Conservation (phyloP, 1,139 yeast genomes). For the Debaryomyces fabryi region DNA sequence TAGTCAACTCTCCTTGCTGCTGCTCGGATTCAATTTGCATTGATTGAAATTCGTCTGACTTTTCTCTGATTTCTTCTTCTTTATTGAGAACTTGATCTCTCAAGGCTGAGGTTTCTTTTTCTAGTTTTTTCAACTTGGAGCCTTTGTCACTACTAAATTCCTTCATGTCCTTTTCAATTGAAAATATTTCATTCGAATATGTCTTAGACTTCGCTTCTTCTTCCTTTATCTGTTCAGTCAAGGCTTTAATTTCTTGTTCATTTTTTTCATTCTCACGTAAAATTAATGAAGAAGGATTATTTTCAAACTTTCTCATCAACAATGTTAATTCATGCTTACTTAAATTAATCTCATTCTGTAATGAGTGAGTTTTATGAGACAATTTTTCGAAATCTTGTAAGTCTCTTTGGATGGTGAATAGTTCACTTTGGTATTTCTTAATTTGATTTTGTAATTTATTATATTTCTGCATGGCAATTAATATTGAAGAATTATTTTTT, state of each 20-base stretch:
- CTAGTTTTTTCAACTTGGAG: constrained; percentile 71
- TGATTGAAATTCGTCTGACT: constrained; percentile 61
- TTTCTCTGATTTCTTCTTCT: constrained; percentile 46
- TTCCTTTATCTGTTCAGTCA: constrained; percentile 41
- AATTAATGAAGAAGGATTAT: constrained; percentile 61
- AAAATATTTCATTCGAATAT: constrained; percentile 47
- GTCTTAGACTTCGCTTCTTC: constrained; percentile 30
- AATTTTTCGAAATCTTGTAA: constrained; percentile 49
- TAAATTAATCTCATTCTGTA: constrained; percentile 68
- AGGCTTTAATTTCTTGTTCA: constrained; percentile 48
- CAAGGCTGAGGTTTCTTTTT: constrained; percentile 52
- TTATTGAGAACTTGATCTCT: constrained; percentile 39
- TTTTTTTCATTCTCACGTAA: constrained; percentile 54
- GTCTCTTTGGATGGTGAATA: constrained; percentile 43
- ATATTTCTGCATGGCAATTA: constrained; percentile 69
- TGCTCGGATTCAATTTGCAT: constrained; percentile 76
- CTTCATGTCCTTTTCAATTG: constrained; percentile 73
- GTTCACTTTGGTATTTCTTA: constrained; percentile 38
- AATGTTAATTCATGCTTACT: constrained; percentile 69
- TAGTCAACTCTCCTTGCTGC: constrained; percentile 55
- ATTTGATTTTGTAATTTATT: constrained; percentile 53
- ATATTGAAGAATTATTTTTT: constrained; percentile 56
- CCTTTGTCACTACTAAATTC: constrained; percentile 85
- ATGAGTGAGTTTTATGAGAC: constrained; percentile 53
- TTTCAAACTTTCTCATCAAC: constrained; percentile 60